Conservation (phyloP, 2,329 filamentous ascomycete genomes). For the Meredithiella fracta region DNA sequence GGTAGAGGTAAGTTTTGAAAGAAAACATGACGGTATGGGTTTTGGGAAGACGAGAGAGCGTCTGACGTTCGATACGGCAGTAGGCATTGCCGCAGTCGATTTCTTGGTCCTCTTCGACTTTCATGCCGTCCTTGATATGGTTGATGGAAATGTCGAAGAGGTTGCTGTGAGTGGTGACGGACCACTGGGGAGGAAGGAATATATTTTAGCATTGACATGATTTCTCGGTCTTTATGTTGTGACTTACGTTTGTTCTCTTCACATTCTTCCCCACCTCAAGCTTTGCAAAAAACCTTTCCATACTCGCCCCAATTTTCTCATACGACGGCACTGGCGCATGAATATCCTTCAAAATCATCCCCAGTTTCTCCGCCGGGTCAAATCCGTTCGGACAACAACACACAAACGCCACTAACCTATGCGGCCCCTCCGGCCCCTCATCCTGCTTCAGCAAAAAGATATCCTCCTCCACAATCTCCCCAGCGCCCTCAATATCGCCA, state of each 20-base stretch:
- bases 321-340: constrained; percentile 37
- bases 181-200: constrained; percentile 26
- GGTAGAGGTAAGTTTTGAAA: constrained; percentile 39
- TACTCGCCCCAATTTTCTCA: constrained; percentile 36
- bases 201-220: background rate
- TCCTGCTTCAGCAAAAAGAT: constrained; percentile 33
- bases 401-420: constrained; percentile 31
- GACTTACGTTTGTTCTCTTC: constrained; percentile 33
- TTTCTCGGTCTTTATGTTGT: background rate
- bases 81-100: constrained; percentile 26
- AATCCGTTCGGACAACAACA: constrained; percentile 38
- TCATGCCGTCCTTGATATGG: constrained; percentile 22
- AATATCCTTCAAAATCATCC: constrained; percentile 30
- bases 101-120: constrained; percentile 21
- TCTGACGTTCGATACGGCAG: constrained; percentile 35
- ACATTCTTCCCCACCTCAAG: constrained; percentile 32
- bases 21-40: constrained; percentile 34
- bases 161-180: constrained; percentile 27
- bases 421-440: constrained; percentile 16
- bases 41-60: constrained; percentile 31
- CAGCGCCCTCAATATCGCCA: constrained; percentile 25
- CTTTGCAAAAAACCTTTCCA: constrained; percentile 36
- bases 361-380: constrained; percentile 33
- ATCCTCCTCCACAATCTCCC: constrained; percentile 39
- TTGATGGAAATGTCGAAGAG: constrained; percentile 27